Percentiles rank a stretch among this genome's conserved stretches.
Evolutionary conservation across 75 land plant genomes (phyloP).

Genomic region (Azolla pinnata): DNA sequence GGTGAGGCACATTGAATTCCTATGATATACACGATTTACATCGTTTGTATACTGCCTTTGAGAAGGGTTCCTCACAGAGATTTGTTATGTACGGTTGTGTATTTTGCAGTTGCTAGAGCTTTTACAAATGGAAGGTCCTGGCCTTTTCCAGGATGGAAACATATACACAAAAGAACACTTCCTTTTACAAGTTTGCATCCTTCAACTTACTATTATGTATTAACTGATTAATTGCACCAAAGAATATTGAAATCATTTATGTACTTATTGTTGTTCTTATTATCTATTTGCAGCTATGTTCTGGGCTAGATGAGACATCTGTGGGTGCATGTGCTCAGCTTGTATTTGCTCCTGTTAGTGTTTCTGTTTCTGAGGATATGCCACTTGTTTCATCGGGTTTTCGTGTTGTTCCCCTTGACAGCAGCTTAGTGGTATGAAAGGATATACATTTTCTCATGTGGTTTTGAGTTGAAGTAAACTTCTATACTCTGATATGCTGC

Average conservation of each 20-base stretch:
- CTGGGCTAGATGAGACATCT: slow-evolving; percentile 29
- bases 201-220: background rate
- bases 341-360: slow-evolving; percentile 53
- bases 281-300: slow-evolving; percentile 30
- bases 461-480: too few species aligned
- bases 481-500: too few species aligned
- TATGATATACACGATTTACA: slow-evolving; percentile 6
- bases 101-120: slow-evolving; percentile 10
- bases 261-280: background rate
- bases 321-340: slow-evolving; percentile 41
- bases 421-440: slow-evolving; percentile 15
- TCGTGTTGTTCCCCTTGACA: slow-evolving; percentile 39
- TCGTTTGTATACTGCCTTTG: too few species aligned
- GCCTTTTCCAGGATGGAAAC: slow-evolving; percentile 7
- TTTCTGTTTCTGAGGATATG: slow-evolving; percentile 37
- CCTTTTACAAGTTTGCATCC: background rate
- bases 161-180: slow-evolving; percentile 6
- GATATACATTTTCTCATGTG: too few species aligned
- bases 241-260: background rate
- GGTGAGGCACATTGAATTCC: slow-evolving; percentile 11
- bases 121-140: slow-evolving; percentile 9
- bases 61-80: too few species aligned
- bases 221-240: slow-evolving; percentile 2
- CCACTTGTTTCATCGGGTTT: slow-evolving; percentile 47
- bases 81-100: too few species aligned